Evolutionary conservation across 2,329 filamentous ascomycete genomes (phyloP), one percentile per base, ranked within the genome.

Genomic region (Fusarium oxysporum): DNA sequence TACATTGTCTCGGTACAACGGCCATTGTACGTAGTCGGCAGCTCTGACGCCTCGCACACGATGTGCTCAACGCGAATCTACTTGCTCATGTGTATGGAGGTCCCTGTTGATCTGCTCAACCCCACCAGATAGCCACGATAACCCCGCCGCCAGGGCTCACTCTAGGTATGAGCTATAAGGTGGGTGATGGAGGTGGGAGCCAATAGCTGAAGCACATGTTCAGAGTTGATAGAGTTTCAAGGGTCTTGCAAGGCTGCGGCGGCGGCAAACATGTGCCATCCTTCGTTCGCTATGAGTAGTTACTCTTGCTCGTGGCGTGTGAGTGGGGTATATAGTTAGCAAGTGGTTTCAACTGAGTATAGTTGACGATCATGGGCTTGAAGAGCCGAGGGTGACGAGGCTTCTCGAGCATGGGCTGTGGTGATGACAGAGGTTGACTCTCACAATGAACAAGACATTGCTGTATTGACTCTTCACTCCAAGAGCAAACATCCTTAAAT

Each of bases 191-290:
- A 58, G 62, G 75, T 75, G 77, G 80, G 77, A 80, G 71, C 83
- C 83, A 85, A 85, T 85, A 77, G 76, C 80, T 84, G 78, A 77
- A 77, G 80, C 83, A 85, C 83, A 84, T 85, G 82, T 66, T 72
- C 64, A 58, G 71, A 57, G 58, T 70, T 74, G 63, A 72, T 78
- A 72, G 68, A 56, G 72, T 70, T 71, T 71, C 71, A 77, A 72
- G 79, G 74, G 56, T 50, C 62, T 68, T 53, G 54, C 59, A 71
- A 77, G 74, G 76, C 72, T 69, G 58, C 69, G 55, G 62, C 71
- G 59, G 53, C 67, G 58, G 57, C 56, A 65, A 68, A 71, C 76
- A 78, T 78, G 75, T 78, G 66, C 74, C 54, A 73, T 71, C 59
- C 67, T 75, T 76, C 64, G 74, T 75, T 76, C 64, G 74, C 74